Evolutionary conservation across 2,329 filamentous ascomycete species (phyloP).

Genomic region (Proliferodiscus dingleyae): DNA sequence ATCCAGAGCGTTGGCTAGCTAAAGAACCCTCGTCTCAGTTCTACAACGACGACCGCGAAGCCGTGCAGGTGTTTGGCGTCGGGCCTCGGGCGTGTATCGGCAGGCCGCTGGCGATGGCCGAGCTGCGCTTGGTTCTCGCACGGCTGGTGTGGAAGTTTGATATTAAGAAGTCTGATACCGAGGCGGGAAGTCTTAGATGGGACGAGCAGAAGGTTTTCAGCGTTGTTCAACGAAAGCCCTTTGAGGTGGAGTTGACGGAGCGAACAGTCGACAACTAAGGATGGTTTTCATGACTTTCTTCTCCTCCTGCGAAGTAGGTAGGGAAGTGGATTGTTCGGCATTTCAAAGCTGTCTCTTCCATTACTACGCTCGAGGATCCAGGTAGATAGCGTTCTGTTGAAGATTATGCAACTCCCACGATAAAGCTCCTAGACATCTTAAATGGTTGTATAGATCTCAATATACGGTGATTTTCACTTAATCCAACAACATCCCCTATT

Average conservation of each 20-base stretch:
- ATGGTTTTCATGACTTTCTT: no score
- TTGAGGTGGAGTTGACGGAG: slow-evolving; percentile 1
- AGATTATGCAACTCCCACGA: no score
- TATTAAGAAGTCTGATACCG: slow-evolving; percentile 1
- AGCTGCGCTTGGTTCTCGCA: slow-evolving; percentile 8
- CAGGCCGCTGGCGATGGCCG: slow-evolving; percentile 7
- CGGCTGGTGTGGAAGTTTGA: slow-evolving; percentile 11
- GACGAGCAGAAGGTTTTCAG: slow-evolving; percentile 2
- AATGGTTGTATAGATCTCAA: no score
- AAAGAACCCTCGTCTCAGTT: slow-evolving; percentile 19
- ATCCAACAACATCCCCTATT: no score
- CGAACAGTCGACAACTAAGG: no score
- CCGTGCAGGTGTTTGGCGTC: slow-evolving; percentile 27
- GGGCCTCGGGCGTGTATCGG: slow-evolving; percentile 32
- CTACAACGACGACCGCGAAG: slow-evolving; percentile 29
- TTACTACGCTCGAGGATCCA: no score
- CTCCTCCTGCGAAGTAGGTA: no score
- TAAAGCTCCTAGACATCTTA: no score
- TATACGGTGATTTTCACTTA: no score
- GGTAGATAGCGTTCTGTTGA: no score
- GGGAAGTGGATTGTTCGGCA: no score
- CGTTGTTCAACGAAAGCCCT: slow-evolving; percentile 5
- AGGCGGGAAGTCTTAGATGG: slow-evolving; percentile 1
- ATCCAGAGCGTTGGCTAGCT: slow-evolving; percentile 20
- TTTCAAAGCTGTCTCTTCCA: no score